Percentiles rank a stretch among this genome's conserved stretches.
phyloP scores from a whole-genome alignment of 1,139 yeast genomes.

The Candida gigantensis region DNA sequence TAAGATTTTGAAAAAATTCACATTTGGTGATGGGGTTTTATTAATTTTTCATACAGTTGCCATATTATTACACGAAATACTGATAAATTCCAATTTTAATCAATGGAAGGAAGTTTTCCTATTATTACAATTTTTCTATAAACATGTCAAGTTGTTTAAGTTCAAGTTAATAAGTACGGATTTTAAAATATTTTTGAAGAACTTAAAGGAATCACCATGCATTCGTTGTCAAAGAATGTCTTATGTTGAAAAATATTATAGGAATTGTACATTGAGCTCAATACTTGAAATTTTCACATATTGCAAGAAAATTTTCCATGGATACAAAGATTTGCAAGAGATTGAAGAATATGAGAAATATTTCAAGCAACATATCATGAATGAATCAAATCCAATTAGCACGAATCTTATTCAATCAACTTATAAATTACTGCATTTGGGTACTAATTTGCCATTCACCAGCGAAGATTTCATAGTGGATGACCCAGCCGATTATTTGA shows the following conservation, averaged over 20 bases:
- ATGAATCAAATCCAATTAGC: no score
- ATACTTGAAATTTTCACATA: conserved; percentile 18
- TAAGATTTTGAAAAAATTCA: conserved; percentile 25
- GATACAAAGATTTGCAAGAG: conserved; percentile 31
- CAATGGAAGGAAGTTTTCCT: conserved; percentile 31
- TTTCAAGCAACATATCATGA: no score
- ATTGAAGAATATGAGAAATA: conserved; percentile 1
- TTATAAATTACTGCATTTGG: no score
- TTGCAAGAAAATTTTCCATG: conserved; percentile 28
- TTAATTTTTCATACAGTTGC: conserved; percentile 32
- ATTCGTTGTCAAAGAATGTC: background rate
- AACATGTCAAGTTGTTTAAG: conserved; percentile 18
- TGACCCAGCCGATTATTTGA: no score
- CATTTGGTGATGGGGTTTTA: conserved; percentile 22
- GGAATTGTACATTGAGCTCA: conserved; percentile 16
- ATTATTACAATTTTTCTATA: conserved; percentile 25
- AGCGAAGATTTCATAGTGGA: no score
- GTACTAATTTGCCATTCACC: no score
- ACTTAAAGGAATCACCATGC: conserved; percentile 1
- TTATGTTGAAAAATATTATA: conserved; percentile 11
- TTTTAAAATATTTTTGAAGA: conserved; percentile 8
- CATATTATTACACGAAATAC: conserved; percentile 29
- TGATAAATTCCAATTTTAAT: conserved; percentile 19
- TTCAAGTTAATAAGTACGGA: conserved; percentile 18
- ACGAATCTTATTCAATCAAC: no score